These are phyloP conservation scores for Saturnispora bothae DNA, from an alignment of 805 yeast species.

Conservation along the genomic window DNA sequence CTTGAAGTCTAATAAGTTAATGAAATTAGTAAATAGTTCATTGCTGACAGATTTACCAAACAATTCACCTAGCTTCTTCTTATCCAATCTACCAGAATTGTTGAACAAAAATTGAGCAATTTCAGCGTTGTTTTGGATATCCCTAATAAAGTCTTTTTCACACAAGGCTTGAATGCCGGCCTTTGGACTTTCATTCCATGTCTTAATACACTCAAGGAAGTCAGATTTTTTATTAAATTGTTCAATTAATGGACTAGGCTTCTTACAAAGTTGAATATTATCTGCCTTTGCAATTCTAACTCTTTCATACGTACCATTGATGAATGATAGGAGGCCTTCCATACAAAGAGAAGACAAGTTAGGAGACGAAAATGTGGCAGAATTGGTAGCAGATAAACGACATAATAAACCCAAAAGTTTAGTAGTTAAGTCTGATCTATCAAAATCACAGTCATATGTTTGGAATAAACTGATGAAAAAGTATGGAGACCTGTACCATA, in stretches of 20 bases:
- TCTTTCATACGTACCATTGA: constrained; percentile 51
- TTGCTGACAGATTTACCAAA: constrained; percentile 67
- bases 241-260: constrained; percentile 27
- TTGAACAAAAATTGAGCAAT: constrained; percentile 69
- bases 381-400: constrained; percentile 73
- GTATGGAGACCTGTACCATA: constrained; percentile 72
- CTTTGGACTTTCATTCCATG: constrained; percentile 70
- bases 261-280: constrained; percentile 13
- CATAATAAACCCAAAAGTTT: constrained; percentile 62
- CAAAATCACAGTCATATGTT: constrained; percentile 85
- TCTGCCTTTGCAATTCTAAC: constrained; percentile 27
- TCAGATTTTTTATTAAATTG: constrained; percentile 54
- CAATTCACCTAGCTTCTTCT: constrained; percentile 77
- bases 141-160: constrained; percentile 53
- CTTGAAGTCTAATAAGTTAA: constrained; percentile 62
- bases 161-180: constrained; percentile 58
- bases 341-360: constrained; percentile 89
- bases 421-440: constrained; percentile 66
- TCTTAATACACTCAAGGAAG: constrained; percentile 63
- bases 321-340: constrained; percentile 70
- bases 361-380: constrained; percentile 68
- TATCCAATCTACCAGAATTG: constrained; percentile 74
- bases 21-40: constrained; percentile 51
- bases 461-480: constrained; percentile 70
- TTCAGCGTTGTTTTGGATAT: constrained; percentile 39